Evolutionary conservation across 768 basidiomycete species (phyloP), one percentile per base, ranked within the genome.

Genomic region (Saitozyma podzolica): DNA sequence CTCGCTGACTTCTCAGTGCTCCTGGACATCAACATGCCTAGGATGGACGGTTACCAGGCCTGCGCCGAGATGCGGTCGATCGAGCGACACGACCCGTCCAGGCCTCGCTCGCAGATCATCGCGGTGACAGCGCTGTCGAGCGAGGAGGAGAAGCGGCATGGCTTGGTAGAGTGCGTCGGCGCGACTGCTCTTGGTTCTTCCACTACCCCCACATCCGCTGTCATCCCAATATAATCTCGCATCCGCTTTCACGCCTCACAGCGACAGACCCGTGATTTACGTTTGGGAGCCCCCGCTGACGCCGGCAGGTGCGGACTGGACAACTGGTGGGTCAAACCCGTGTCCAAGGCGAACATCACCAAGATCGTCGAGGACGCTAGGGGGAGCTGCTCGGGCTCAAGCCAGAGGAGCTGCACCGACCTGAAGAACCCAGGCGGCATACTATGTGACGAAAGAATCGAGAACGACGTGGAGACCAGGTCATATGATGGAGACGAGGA

Each of bases 11-110:
- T 40, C 1, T 40, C 54, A 73, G 68, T 73, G 7, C 50, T 77
- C n/a, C 60, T 74, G 7, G 75, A 78, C 52, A 76, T 78, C 58
- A 78, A 78, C 54, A 78, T 78, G 74, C 76, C 76, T 10, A 64
- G 58, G 41, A 71, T 72, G 66, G 73, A 78, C 53, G 76, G 76
- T 1, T 78, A 66, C 61, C 60, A 68, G 59, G 69, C 76, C 2
- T 66, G 66, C 57, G 43, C 54, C 16, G 71, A 74, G 41, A 72
- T 78, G 70, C 42, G 76, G 3, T 58, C 52, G 14, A 68, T 78
- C 14, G 76, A 78, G 48, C 66, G 65, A 54, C 50, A 47, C 2
- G 9, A 50, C 2, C 11, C 56, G 39, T 10, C n/a, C 6, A 56
- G 66, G n/a, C 20, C 37, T 8, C 50, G 42, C 19, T 58, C 72